Base-by-base conservation (phyloP, 805 yeast species). In the Saturnispora zaruensis region DNA sequence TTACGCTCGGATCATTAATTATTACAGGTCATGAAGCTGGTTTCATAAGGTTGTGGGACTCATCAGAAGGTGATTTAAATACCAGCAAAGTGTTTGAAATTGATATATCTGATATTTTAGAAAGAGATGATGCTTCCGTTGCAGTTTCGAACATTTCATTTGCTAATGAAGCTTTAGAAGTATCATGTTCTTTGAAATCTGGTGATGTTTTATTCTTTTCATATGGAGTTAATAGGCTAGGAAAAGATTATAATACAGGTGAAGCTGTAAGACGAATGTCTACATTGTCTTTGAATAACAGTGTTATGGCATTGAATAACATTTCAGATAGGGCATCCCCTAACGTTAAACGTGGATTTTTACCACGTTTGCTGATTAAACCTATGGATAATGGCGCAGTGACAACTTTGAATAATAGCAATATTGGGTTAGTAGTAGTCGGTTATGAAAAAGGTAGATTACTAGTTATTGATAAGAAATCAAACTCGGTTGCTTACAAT, bases 1-100 rank as follows among this genome's bases (percentile, higher is more conserved):
- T 74, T 2, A 81, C 76, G 33, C 65, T 70, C 21, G 72, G 85
- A 38, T 77, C 82, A 3, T 77, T 77, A 11, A 69, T 90, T 40
- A 81, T 88, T 1, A 82, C 96, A 0, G 98, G 97, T 0, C 96
- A 93, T 61, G 77, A 81, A 33, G 84, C 84, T 62, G 98, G 97
- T 0, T 76, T 82, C 33, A 78, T 93, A 0, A 74, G 96, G 48
- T 71, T 91, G 8, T 82, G 89, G 81, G 96, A 91, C 66, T 82
- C 88, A 0, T 80, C 95, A 0, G 79, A 81, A 50, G 84, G 85
- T 20, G 96, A 87, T 53, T 59, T 81, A 6, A 80, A 75, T 50
- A 81, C 80, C 37, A 67, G 76, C 7, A 69, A 77, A 6, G 81
- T 80, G 3, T 68, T 84, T 55, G 86, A 82, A 54, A 73, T 83